These are phyloP conservation scores for Cyberlindnera maritima DNA, from an alignment of 805 yeast genomes.

Conservation along the genomic window DNA sequence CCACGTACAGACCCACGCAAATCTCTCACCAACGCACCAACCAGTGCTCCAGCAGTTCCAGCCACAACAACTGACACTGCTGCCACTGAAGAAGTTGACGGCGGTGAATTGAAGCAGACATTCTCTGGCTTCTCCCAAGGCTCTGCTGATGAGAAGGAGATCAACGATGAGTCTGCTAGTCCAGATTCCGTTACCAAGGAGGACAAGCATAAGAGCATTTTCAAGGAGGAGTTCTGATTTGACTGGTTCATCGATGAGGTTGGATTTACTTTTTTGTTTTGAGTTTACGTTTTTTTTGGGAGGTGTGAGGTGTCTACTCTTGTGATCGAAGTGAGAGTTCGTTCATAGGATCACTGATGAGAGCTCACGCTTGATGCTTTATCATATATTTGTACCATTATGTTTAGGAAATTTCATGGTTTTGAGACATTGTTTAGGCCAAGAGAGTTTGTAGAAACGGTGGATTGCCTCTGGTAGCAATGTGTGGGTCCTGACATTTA, in stretches of 20 bases:
- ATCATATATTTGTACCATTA: neutral
- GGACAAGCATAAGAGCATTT: constrained; percentile 26
- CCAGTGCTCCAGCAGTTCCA: neutral
- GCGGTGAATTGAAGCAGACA: constrained; percentile 31
- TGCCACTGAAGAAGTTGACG: constrained; percentile 11
- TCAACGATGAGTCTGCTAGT: constrained; percentile 14
- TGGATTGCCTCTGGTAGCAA: no score
- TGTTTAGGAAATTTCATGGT: neutral
- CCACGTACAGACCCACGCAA: constrained; percentile 9
- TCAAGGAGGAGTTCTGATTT: constrained; percentile 27
- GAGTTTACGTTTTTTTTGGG: neutral
- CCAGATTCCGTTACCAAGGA: constrained; percentile 10
- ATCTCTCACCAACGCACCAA: constrained; percentile 1
- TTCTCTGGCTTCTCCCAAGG: constrained; percentile 48
- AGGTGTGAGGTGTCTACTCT: no score
- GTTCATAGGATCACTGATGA: neutral
- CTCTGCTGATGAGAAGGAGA: constrained; percentile 31
- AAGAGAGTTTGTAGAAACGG: no score
- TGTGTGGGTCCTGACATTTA: no score
- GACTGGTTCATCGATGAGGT: neutral
- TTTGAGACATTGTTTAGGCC: neutral
- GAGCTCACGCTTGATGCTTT: neutral
- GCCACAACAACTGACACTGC: constrained; percentile 1
- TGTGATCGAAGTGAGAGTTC: neutral
- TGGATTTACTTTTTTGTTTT: neutral